Evolutionary conservation across 768 basidiomycete species (phyloP).

Genomic region (Russula ochroleuca): DNA sequence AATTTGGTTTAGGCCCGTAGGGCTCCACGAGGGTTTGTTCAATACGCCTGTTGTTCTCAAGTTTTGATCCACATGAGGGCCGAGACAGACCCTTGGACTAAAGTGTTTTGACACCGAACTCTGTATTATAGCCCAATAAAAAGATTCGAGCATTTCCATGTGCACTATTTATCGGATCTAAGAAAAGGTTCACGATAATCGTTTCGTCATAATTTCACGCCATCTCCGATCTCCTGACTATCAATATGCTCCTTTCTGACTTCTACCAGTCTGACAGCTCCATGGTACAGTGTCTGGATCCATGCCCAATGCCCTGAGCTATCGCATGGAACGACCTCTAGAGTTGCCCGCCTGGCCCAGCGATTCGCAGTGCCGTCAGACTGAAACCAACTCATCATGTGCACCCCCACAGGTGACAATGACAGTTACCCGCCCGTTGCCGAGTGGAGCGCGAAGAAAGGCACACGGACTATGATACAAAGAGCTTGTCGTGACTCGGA

Average conservation of each 20-base stretch:
- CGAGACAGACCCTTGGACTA: background rate
- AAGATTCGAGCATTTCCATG: background rate
- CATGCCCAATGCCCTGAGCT: too few relatives aligned
- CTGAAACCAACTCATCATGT: too few relatives aligned
- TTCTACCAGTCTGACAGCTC: slow-evolving; percentile 42
- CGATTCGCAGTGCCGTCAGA: too few relatives aligned
- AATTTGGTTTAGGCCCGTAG: background rate
- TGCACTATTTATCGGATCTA: background rate
- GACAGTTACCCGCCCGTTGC: slow-evolving; percentile 53
- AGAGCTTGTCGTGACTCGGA: too few relatives aligned
- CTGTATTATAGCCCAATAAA: background rate
- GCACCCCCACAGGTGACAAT: slow-evolving; percentile 30
- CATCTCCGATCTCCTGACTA: slow-evolving; percentile 53
- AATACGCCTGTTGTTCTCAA: background rate
- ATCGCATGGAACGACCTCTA: too few relatives aligned
- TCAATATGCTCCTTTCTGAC: slow-evolving; percentile 54
- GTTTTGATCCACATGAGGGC: too few relatives aligned
- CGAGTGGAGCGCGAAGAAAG: slow-evolving; percentile 35
- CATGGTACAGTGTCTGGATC: slow-evolving; percentile 30
- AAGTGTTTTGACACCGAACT: background rate
- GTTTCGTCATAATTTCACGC: slow-evolving; percentile 30
- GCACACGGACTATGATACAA: too few relatives aligned
- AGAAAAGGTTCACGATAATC: too few relatives aligned
- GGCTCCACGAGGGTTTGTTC: background rate
- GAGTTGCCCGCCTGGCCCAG: too few relatives aligned